phyloP scores from a whole-genome alignment of 2,329 filamentous ascomycete genomes.

The Thermothelomyces thermophilus region DNA sequence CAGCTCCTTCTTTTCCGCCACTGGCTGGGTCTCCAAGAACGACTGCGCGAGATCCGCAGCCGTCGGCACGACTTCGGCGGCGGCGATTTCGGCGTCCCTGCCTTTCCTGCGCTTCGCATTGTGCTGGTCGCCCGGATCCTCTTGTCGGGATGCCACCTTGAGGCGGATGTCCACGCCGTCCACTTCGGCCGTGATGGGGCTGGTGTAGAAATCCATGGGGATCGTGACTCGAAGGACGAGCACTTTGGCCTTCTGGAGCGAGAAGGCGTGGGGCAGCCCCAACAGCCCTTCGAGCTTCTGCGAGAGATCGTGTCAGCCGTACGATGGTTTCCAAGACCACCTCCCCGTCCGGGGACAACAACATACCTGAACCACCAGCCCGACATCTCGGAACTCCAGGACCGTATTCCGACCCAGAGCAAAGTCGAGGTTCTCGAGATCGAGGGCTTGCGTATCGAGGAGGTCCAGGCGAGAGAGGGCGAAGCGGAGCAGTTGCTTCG shows the following conservation, averaged over 20 bases:
- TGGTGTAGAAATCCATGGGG: conserved; percentile 81
- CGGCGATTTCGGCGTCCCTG: no score
- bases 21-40: conserved; percentile 66
- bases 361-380: conserved; percentile 67
- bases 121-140: conserved; percentile 27
- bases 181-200: conserved; percentile 73
- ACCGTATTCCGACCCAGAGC: conserved; percentile 74
- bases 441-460: conserved; percentile 78
- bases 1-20: conserved; percentile 57
- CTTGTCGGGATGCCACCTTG: conserved; percentile 42
- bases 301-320: conserved; percentile 19
- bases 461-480: conserved; percentile 76
- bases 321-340: background rate
- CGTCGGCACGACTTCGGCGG: conserved; percentile 50
- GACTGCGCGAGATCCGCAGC: conserved; percentile 69
- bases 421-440: conserved; percentile 80
- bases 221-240: conserved; percentile 72
- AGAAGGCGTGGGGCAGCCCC: conserved; percentile 65
- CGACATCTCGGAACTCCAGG: conserved; percentile 81
- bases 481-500: conserved; percentile 84
- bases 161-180: conserved; percentile 71
- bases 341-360: no score
- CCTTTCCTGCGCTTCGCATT: conserved; percentile 22
- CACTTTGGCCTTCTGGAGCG: conserved; percentile 67
- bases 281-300: conserved; percentile 75